A percentile compares a stretch with the other conserved stretches of the same genome.
Evolutionary conservation across 2,329 filamentous ascomycete genomes (phyloP).

Genomic region (Paracamarosporium sp.): DNA sequence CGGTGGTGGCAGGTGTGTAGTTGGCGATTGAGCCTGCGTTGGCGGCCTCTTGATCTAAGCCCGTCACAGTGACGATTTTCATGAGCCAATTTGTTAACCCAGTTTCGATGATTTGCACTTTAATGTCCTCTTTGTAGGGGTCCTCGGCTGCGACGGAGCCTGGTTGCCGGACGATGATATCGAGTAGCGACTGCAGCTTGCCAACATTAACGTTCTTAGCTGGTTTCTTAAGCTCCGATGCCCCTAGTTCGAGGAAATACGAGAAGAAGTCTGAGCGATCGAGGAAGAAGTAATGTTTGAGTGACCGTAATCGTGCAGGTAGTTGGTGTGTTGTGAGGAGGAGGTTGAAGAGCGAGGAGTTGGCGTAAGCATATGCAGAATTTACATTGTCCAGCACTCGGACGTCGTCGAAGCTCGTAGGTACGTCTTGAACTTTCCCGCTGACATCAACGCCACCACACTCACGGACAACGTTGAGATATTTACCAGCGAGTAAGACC

Average conservation of each 20-base stretch:
- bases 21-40: conserved; percentile 66
- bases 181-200: conserved; percentile 94
- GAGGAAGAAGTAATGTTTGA: conserved; percentile 99
- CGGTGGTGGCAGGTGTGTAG: conserved; percentile 69
- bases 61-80: conserved; percentile 94
- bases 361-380: conserved; percentile 91
- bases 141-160: conserved; percentile 93
- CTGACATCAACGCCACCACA: conserved; percentile 95
- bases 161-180: conserved; percentile 93
- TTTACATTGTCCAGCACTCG: conserved; percentile 97
- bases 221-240: conserved; percentile 88
- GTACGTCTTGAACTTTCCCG: conserved; percentile 86
- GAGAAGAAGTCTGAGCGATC: conserved; percentile 98
- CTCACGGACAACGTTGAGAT: conserved; percentile 95
- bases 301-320: conserved; percentile 81
- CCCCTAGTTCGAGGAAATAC: conserved; percentile 91
- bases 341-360: conserved; percentile 88
- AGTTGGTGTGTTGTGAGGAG: conserved; percentile 92
- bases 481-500: conserved; percentile 93
- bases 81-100: conserved; percentile 93
- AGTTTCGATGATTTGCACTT: conserved; percentile 95
- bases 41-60: conserved; percentile 82
- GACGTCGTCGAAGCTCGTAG: conserved; percentile 87
- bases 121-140: conserved; percentile 98
- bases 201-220: conserved; percentile 87